Conservation (phyloP, 164 flowering plant species). For the Warburgia ugandensis region DNA sequence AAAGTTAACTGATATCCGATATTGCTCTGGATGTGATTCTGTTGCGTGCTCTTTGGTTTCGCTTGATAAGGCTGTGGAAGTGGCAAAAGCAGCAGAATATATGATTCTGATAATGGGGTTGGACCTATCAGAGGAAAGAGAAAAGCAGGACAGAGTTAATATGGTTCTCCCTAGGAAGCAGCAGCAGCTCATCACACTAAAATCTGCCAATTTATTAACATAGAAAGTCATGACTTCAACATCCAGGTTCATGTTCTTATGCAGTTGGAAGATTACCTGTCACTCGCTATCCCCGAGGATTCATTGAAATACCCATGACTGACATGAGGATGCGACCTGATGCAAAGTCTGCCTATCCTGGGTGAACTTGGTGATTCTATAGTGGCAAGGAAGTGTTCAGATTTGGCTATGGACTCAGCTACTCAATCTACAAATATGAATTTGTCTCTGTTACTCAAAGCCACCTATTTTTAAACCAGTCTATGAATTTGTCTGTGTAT, state of each 20-base stretch:
- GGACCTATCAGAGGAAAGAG: slow-evolving; percentile 64
- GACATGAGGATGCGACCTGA: slow-evolving; percentile 86
- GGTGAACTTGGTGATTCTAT: slow-evolving; percentile 83
- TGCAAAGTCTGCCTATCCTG: slow-evolving; percentile 54
- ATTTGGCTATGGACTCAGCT: slow-evolving; percentile 85
- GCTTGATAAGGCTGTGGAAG: slow-evolving; percentile 35
- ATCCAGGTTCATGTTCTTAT: too few species aligned
- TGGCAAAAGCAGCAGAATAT: slow-evolving; percentile 49
- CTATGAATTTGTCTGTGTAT: slow-evolving; percentile 17
- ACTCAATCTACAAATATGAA: slow-evolving; percentile 52
- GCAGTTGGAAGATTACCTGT: slow-evolving; percentile 85
- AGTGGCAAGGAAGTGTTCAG: slow-evolving; percentile 45
- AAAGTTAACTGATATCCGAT: slow-evolving; percentile 28
- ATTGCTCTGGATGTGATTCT: slow-evolving; percentile 39
- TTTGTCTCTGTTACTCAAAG: slow-evolving; percentile 27
- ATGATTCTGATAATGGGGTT: slow-evolving; percentile 75
- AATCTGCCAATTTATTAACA: too few species aligned
- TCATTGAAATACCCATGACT: slow-evolving; percentile 67
- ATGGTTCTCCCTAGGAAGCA: slow-evolving; percentile 71
- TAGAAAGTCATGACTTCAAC: not conserved
- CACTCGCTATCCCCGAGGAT: slow-evolving; percentile 87
- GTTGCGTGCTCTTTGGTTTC: slow-evolving; percentile 42
- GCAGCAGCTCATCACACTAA: slow-evolving; percentile 35
- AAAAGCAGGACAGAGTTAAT: slow-evolving; percentile 44
- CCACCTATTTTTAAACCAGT: slow-evolving; percentile 34